Conservation (phyloP, 306 rosid genomes). For the Canavalia gladiata region DNA sequence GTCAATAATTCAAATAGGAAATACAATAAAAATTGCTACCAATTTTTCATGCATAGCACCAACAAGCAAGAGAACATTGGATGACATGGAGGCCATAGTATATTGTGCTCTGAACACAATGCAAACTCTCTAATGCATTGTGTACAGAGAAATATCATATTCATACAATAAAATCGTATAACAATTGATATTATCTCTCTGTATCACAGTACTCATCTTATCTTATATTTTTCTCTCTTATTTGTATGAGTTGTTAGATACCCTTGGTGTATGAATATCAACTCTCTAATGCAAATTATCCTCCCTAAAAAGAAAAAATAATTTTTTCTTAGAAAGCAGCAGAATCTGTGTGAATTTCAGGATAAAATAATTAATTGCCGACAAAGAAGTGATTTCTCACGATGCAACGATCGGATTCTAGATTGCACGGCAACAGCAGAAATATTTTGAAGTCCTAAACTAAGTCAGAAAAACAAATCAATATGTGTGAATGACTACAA, state of each 20-base stretch:
- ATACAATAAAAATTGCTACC: not conserved
- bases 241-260: too few species aligned
- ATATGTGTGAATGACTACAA: too few species aligned
- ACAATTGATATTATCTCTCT: too few species aligned
- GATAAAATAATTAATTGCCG: not conserved
- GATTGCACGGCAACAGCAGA: not conserved
- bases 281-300: not conserved
- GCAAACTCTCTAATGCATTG: too few species aligned
- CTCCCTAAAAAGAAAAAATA: not conserved
- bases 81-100: not conserved
- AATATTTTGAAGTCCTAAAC: not conserved
- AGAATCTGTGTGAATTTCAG: not conserved
- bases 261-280: too few species aligned
- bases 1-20: constrained; percentile 1
- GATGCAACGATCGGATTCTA: not conserved
- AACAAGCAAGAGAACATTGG: not conserved
- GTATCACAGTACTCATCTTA: too few species aligned
- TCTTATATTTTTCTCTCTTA: too few species aligned
- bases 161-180: too few species aligned
- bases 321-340: not conserved
- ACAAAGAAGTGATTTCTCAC: too few species aligned
- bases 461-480: not conserved
- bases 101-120: too few species aligned
- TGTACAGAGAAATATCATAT: too few species aligned
- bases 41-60: not conserved